Conservation (phyloP, 352 stramenopile genomes). For the Pythium folliculosum region DNA sequence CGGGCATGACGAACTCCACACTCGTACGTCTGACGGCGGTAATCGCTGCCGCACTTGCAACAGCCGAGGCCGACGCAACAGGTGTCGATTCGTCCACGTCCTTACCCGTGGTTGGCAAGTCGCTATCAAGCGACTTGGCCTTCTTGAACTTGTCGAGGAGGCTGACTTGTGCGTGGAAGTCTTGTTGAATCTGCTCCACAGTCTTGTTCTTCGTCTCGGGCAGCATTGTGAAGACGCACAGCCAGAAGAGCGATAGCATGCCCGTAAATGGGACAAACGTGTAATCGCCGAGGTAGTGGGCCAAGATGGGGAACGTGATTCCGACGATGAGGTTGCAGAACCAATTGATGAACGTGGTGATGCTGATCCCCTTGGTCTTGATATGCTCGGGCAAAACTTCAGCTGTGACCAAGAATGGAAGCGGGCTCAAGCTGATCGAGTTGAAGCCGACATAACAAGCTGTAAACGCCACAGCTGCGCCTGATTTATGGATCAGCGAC, state of each 20-base stretch:
- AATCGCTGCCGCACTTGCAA: not conserved
- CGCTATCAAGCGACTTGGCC: conserved; percentile 29
- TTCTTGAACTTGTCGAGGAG: conserved; percentile 39
- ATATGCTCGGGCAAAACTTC: conserved; percentile 49
- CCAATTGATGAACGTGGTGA: conserved; percentile 47
- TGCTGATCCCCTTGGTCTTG: conserved; percentile 36
- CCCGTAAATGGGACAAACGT: conserved; percentile 42
- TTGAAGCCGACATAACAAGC: conserved; percentile 40
- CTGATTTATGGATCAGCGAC: conserved; percentile 32
- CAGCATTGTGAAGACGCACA: conserved; percentile 40
- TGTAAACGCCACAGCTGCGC: conserved; percentile 31
- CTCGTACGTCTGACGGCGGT: conserved; percentile 14
- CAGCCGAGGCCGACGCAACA: not conserved
- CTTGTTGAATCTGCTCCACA: conserved; percentile 45
- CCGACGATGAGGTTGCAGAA: conserved; percentile 40
- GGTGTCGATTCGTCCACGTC: not conserved
- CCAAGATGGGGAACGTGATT: conserved; percentile 37
- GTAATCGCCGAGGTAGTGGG: conserved; percentile 35
- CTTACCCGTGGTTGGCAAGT: conserved; percentile 11
- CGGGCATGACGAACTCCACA: conserved; percentile 25
- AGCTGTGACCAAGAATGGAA: conserved; percentile 41
- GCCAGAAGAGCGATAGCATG: conserved; percentile 37
- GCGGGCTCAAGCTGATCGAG: conserved; percentile 40
- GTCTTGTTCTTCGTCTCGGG: conserved; percentile 43
- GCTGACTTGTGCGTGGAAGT: conserved; percentile 32